phyloP scores from a whole-genome alignment of 306 rosid genomes.

The Gynostemma pentaphyllum region DNA sequence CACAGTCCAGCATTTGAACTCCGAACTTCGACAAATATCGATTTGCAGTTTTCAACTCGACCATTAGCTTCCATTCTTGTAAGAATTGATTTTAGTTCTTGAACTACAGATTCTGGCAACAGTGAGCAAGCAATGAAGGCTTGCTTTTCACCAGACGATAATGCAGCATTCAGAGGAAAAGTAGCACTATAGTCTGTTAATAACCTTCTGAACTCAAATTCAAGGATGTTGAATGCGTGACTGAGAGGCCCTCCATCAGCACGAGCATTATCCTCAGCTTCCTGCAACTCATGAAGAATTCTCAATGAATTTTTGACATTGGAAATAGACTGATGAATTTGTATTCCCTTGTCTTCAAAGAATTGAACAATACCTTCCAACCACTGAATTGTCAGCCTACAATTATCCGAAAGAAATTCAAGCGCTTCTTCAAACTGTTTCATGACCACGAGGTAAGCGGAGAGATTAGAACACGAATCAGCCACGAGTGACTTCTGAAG shows the following conservation, averaged over 20 bases:
- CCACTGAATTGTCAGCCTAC: conserved; percentile 54
- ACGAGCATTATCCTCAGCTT: conserved; percentile 20
- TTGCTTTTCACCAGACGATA: conserved; percentile 15
- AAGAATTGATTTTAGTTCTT: conserved; percentile 36
- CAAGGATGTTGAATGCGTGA: conserved; percentile 54
- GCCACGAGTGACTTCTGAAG: conserved; percentile 38
- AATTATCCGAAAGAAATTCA: conserved; percentile 55
- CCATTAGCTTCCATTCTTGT: conserved; percentile 40
- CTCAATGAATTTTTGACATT: conserved; percentile 38
- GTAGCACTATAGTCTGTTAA: conserved; percentile 27
- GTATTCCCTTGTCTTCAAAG: conserved; percentile 23
- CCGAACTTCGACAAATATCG: conserved; percentile 46
- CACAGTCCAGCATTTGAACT: conserved; percentile 36
- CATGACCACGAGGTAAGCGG: conserved; percentile 28
- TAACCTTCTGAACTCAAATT: conserved; percentile 44
- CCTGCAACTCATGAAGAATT: conserved; percentile 39
- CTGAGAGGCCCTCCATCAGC: conserved; percentile 59
- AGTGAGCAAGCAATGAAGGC: conserved; percentile 14
- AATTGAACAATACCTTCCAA: conserved; percentile 37
- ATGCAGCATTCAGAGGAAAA: conserved; percentile 26
- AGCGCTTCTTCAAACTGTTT: conserved; percentile 63
- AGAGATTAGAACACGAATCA: conserved; percentile 33
- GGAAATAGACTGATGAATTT: conserved; percentile 25
- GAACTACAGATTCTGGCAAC: conserved; percentile 25
- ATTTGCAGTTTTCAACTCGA: conserved; percentile 37